These are phyloP conservation scores for Aethionema arabicum DNA, from an alignment of 345 rosid species.

Conservation along the genomic window DNA sequence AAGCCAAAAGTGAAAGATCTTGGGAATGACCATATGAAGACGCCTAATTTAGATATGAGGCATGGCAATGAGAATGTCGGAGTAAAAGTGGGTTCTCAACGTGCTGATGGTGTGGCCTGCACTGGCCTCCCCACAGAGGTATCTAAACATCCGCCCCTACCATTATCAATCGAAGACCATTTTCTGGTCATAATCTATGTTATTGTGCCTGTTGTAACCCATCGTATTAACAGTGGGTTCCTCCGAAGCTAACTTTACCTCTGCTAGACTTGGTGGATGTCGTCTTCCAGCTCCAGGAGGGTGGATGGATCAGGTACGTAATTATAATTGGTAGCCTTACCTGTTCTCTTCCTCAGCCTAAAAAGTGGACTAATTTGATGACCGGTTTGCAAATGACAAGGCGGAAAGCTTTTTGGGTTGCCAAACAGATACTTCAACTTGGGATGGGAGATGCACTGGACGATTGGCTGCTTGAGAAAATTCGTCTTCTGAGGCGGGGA, in stretches of 20 bases:
- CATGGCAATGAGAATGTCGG: slow-evolving; percentile 45
- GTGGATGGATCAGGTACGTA: slow-evolving; percentile 95
- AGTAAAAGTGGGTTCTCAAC: slow-evolving; percentile 40
- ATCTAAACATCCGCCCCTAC: slow-evolving; percentile 16
- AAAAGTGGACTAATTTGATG: slow-evolving; percentile 18
- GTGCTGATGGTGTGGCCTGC: slow-evolving; percentile 45
- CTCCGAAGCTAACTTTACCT: slow-evolving; percentile 84
- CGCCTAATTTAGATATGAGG: slow-evolving; percentile 36
- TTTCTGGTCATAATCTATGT: neutral
- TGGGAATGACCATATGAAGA: slow-evolving; percentile 44
- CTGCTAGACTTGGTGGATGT: slow-evolving; percentile 86
- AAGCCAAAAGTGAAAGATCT: slow-evolving; percentile 37
- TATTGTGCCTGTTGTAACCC: slow-evolving; percentile 27
- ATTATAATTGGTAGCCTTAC: neutral
- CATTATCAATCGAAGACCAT: slow-evolving; percentile 7
- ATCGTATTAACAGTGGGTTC: slow-evolving; percentile 80
- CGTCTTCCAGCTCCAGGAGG: slow-evolving; percentile 93
- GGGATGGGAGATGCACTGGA: slow-evolving; percentile 99
- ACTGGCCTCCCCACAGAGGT: slow-evolving; percentile 82
- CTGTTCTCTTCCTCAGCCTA: neutral
- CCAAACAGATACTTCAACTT: slow-evolving; percentile 91
- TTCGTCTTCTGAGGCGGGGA: slow-evolving; percentile 79
- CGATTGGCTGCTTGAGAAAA: slow-evolving; percentile 97
- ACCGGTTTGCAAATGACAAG: slow-evolving; percentile 42
- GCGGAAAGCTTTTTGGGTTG: slow-evolving; percentile 98